Evolutionary conservation across 75 land plant species (phyloP).

Genomic region (Pinus tabuliformis): DNA sequence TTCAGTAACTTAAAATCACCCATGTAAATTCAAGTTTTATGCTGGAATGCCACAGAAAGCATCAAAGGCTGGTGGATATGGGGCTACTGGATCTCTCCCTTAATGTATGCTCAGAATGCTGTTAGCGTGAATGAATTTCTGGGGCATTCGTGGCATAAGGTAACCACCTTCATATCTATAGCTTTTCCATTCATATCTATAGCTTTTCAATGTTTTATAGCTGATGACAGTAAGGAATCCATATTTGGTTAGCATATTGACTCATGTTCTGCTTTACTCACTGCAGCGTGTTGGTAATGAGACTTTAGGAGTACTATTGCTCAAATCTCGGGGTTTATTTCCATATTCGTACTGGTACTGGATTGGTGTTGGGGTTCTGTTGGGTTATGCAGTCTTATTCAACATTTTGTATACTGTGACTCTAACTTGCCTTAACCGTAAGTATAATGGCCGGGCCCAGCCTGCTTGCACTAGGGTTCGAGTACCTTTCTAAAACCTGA

Average conservation of each 20-base stretch:
- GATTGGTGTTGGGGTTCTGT: slow-evolving; percentile 52
- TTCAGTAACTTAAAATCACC: not conserved
- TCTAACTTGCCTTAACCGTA: slow-evolving; percentile 47
- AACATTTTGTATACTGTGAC: slow-evolving; percentile 40
- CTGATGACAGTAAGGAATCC: not conserved
- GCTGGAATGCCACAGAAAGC: slow-evolving; percentile 20
- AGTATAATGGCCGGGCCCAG: slow-evolving; percentile 9
- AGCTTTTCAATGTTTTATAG: too few relatives aligned
- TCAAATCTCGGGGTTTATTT: slow-evolving; percentile 41
- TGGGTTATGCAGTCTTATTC: slow-evolving; percentile 48
- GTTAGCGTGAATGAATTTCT: slow-evolving; percentile 51
- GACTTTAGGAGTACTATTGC: slow-evolving; percentile 32
- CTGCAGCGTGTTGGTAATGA: slow-evolving; percentile 10
- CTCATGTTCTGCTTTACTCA: not conserved
- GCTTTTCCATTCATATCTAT: too few relatives aligned
- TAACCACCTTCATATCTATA: too few relatives aligned
- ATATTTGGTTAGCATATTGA: not conserved
- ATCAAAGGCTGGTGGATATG: slow-evolving; percentile 64
- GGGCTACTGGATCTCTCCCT: slow-evolving; percentile 66
- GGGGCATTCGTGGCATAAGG: slow-evolving; percentile 41
- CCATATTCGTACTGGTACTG: slow-evolving; percentile 58
- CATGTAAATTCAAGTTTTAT: not conserved
- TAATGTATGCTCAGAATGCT: slow-evolving; percentile 57
- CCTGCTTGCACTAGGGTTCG: not conserved
- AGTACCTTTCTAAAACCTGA: too few relatives aligned